Conservation (phyloP, 768 basidiomycete genomes). For the Crucibulum laeve region DNA sequence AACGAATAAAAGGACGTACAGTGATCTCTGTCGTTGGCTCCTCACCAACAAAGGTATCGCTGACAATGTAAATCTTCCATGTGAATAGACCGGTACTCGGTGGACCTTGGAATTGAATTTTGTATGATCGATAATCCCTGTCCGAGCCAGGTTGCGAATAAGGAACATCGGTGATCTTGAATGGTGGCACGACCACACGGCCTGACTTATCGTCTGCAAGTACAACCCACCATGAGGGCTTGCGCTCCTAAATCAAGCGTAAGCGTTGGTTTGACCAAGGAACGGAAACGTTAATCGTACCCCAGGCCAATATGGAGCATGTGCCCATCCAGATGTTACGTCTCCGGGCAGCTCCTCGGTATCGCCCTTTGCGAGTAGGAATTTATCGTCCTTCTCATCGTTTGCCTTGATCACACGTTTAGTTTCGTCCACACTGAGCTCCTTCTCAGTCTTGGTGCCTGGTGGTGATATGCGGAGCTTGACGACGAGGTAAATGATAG, state of each 20-base stretch:
- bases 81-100: slow-evolving; percentile 78
- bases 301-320: slow-evolving; percentile 90
- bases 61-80: slow-evolving; percentile 83
- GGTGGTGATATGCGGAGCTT: slow-evolving; percentile 75
- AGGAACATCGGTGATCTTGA: slow-evolving; percentile 79
- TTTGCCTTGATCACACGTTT: slow-evolving; percentile 42
- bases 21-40: slow-evolving; percentile 68
- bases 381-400: slow-evolving; percentile 65
- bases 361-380: slow-evolving; percentile 59
- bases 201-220: slow-evolving; percentile 85
- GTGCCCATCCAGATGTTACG: slow-evolving; percentile 56
- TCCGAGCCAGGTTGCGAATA: slow-evolving; percentile 42
- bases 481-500: slow-evolving; percentile 83
- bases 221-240: slow-evolving; percentile 90
- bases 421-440: slow-evolving; percentile 42
- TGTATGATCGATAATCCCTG: slow-evolving; percentile 76
- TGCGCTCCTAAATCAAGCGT: slow-evolving; percentile 57
- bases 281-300: slow-evolving; percentile 44
- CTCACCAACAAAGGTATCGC: slow-evolving; percentile 86
- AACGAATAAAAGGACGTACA: slow-evolving; percentile 37
- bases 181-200: slow-evolving; percentile 82
- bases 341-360: slow-evolving; percentile 53
- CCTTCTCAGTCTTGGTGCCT: slow-evolving; percentile 25
- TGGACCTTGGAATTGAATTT: slow-evolving; percentile 94
- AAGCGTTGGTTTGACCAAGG: neutral